Evolutionary conservation across 371 early-diverging fungal genomes (phyloP).

Genomic region (Syncephalastrum sp.): DNA sequence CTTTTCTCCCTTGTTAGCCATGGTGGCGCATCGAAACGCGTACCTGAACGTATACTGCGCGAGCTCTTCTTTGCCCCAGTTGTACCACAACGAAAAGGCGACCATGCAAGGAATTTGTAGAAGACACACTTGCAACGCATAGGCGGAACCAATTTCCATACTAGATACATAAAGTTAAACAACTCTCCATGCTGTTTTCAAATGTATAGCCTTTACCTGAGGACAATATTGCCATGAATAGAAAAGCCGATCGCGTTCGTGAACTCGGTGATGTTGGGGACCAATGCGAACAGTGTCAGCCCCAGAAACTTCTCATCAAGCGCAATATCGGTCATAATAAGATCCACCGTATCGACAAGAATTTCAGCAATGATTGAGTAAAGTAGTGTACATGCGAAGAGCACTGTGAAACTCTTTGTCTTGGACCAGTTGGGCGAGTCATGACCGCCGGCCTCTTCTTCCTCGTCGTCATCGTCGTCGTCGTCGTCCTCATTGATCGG

Average conservation of each 20-base stretch:
- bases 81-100: constrained; percentile 75
- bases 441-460: constrained; percentile 75
- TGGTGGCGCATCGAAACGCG: constrained; percentile 2
- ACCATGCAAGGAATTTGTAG: constrained; percentile 94
- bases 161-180: constrained; percentile 18
- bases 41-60: constrained; percentile 47
- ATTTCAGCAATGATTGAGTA: constrained; percentile 90
- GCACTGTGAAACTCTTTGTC: constrained; percentile 73
- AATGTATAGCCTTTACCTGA: constrained; percentile 45
- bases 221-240: constrained; percentile 86
- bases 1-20: neutral
- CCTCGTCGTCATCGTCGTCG: constrained; percentile 57
- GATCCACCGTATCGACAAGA: constrained; percentile 76
- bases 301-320: constrained; percentile 90
- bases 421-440: constrained; percentile 94
- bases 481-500: constrained; percentile 34
- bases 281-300: constrained; percentile 90
- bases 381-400: constrained; percentile 80
- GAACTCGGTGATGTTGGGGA: constrained; percentile 96
- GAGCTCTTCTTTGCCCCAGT: constrained; percentile 43
- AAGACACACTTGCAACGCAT: constrained; percentile 94
- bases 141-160: constrained; percentile 96
- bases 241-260: constrained; percentile 97
- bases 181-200: neutral
- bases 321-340: constrained; percentile 59